Evolutionary conservation across 2,329 filamentous ascomycete genomes (phyloP), one percentile per base, ranked within the genome.

Genomic region (Tothia fuscella): DNA sequence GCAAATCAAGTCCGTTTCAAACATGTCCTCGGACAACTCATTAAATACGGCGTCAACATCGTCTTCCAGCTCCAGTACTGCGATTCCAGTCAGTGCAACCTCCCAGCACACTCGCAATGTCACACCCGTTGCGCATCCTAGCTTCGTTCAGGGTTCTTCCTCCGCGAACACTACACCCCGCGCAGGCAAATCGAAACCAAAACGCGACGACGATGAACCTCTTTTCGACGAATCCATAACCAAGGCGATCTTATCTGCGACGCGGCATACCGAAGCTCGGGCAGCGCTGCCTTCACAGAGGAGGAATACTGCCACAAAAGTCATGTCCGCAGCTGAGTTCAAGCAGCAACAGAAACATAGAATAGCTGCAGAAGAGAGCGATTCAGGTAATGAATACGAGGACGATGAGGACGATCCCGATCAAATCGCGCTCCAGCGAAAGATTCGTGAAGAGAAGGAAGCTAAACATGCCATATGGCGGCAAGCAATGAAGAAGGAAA

Each of bases 401-500:
- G 76, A 80, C 19, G 82, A 88, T 31, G 85, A 93, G 51, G 86
- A 93, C 48, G 87, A 43, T 25, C 21, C 24, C 5, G n/a, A 43
- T 22, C 17, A 30, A 3, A 21, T 29, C 12, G 33, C 41, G 22
- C 32, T 37, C 19, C 37, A 38, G 33, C 29, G 33, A 22, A 43
- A 34, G 14, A 20, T 43, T 13, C 28, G 38, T 17, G 41, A 31
- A 3, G 32, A 43, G 19, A 43, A 94, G 57, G 85, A 93, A 60
- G 87, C 87, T 10, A 85, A 91, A 57, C 80, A 94, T 68, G 74
- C 85, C 2, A 80, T 93, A 2, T 93, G 93, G 59, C 76, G 87
- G 44, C 87, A 94, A 58, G 83, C 91, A 61, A 94, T 93, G 87
- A 93, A 89, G 82, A 93, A 93, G 62, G 82, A 91, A 22, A 93